A percentile compares a stretch with the other conserved stretches of the same genome.
Conservation (phyloP, 805 yeast genomes). For the Torulaspora microellipsoides region DNA sequence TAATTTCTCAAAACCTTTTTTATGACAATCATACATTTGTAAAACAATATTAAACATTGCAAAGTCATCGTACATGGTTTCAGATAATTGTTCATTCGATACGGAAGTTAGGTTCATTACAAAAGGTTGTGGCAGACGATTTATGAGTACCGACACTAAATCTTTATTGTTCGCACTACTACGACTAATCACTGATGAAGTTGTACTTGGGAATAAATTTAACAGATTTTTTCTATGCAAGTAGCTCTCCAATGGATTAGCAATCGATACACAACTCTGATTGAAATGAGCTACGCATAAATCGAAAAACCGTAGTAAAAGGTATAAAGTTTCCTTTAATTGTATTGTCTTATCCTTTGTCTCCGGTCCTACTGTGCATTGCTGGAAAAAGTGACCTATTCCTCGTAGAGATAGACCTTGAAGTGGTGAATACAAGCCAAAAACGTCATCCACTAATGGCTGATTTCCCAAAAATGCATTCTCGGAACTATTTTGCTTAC, state of each 20-base stretch:
- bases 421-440: conserved; percentile 31
- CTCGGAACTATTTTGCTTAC: conserved; percentile 1
- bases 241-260: conserved; percentile 27
- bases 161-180: conserved; percentile 15
- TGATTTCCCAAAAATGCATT: conserved; percentile 13
- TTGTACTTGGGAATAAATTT: conserved; percentile 1
- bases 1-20: conserved; percentile 16
- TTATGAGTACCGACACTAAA: conserved; percentile 16
- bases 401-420: conserved; percentile 30
- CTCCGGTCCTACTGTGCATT: conserved; percentile 8
- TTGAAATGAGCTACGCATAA: conserved; percentile 23
- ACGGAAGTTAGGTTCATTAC: conserved; percentile 17
- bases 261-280: conserved; percentile 21
- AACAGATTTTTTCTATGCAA: conserved; percentile 14
- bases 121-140: conserved; percentile 26
- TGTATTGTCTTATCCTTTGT: conserved; percentile 13
- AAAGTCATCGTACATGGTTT: conserved; percentile 18
- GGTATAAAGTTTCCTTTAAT: conserved; percentile 26
- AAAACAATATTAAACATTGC: conserved; percentile 22
- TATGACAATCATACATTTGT: conserved; percentile 20
- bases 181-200: conserved; percentile 5
- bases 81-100: conserved; percentile 11
- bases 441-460: conserved; percentile 29
- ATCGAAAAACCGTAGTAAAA: conserved; percentile 30
- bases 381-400: conserved; percentile 26